Percentiles rank a stretch among this genome's conserved stretches.
Evolutionary conservation across 306 rosid species (phyloP).

Genomic region (Crataegus laevigata): DNA sequence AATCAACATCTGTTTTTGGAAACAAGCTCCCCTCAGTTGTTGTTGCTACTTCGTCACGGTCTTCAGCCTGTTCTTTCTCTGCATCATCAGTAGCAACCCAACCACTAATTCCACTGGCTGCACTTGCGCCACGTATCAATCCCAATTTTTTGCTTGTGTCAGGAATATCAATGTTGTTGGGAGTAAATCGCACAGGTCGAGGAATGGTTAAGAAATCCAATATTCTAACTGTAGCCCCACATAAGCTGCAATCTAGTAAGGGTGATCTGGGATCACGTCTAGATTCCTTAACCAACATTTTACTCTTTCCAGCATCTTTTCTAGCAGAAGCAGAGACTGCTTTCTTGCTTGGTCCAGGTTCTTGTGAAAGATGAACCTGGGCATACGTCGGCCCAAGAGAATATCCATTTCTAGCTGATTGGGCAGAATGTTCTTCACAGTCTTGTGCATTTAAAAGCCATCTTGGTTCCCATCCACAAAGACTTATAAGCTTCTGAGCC

Average conservation of each 20-base stretch:
- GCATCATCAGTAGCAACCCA: constrained; percentile 84
- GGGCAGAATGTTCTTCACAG: constrained; percentile 97
- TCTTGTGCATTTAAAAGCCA: constrained; percentile 92
- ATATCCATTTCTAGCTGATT: constrained; percentile 93
- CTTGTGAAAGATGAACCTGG: constrained; percentile 60
- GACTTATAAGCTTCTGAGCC: constrained; percentile 96
- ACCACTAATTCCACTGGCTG: constrained; percentile 98
- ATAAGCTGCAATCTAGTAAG: constrained; percentile 85
- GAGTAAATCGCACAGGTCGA: constrained; percentile 68
- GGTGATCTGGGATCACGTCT: constrained; percentile 68
- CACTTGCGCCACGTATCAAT: constrained; percentile 95
- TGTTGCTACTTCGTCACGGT: constrained; percentile 95
- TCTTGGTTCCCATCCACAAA: constrained; percentile 99
- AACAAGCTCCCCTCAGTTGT: constrained; percentile 49
- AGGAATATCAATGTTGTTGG: constrained; percentile 69
- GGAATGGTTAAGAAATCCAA: constrained; percentile 72
- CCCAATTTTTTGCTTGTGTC: constrained; percentile 88
- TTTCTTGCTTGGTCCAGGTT: constrained; percentile 60
- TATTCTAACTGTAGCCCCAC: constrained; percentile 89
- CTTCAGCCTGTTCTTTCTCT: constrained; percentile 83
- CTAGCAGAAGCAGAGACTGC: constrained; percentile 67
- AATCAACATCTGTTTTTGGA: constrained; percentile 60
- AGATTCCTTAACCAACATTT: constrained; percentile 55
- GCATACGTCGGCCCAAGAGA: constrained; percentile 67
- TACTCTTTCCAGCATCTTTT: constrained; percentile 69